These are phyloP conservation scores for Epichloe scottii DNA, from an alignment of 2,329 filamentous ascomycete genomes.

Conservation along the genomic window DNA sequence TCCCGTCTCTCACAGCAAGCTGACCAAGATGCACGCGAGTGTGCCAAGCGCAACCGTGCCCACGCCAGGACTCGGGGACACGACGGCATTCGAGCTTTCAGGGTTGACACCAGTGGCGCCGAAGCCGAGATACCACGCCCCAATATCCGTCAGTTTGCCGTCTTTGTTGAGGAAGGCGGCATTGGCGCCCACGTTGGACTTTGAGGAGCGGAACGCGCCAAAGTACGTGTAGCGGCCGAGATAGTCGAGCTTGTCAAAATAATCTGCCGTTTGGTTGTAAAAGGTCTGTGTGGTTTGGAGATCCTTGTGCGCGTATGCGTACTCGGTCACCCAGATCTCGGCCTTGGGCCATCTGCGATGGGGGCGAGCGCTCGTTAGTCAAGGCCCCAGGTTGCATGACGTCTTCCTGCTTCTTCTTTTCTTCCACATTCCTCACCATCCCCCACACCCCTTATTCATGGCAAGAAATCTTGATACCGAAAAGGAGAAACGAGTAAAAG, in stretches of 20 bases:
- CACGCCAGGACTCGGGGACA: neutral
- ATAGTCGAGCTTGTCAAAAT: slow-evolving; percentile 45
- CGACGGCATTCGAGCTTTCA: slow-evolving; percentile 9
- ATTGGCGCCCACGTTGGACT: slow-evolving; percentile 64
- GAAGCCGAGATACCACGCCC: slow-evolving; percentile 61
- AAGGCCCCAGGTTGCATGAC: neutral
- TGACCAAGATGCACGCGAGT: slow-evolving; percentile 1
- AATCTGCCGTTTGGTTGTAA: slow-evolving; percentile 53
- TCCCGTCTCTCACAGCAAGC: slow-evolving; percentile 1
- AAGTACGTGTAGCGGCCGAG: slow-evolving; percentile 64
- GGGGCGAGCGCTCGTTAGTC: neutral
- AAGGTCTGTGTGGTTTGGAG: slow-evolving; percentile 48
- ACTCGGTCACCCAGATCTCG: slow-evolving; percentile 70
- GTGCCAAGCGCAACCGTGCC: slow-evolving; percentile 1
- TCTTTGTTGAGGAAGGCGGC: slow-evolving; percentile 55
- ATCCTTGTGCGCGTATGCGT: slow-evolving; percentile 46
- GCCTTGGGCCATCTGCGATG: slow-evolving; percentile 43
- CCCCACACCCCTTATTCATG: too few relatives aligned
- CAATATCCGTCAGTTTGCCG: slow-evolving; percentile 62
- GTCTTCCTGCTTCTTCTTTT: too few relatives aligned
- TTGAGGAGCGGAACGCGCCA: slow-evolving; percentile 56
- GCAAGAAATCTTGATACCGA: too few relatives aligned
- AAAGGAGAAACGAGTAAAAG: neutral
- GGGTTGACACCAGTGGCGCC: slow-evolving; percentile 32
- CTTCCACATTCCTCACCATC: too few relatives aligned